phyloP scores from a whole-genome alignment of 2,329 filamentous ascomycete genomes.

The Paracamarosporium sp. region DNA sequence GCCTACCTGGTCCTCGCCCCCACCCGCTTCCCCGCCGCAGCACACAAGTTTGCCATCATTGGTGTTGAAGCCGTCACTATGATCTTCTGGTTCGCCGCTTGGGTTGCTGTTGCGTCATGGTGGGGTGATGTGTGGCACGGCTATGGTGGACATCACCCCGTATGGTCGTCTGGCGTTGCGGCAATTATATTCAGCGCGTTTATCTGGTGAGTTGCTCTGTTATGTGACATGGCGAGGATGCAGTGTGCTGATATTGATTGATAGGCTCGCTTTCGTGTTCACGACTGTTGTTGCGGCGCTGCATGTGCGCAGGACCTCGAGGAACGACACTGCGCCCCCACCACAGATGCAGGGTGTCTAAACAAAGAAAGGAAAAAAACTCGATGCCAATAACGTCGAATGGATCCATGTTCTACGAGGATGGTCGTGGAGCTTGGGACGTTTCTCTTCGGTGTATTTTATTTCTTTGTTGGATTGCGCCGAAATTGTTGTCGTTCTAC shows the following conservation, averaged over 20 bases:
- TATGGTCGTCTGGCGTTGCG: conserved; percentile 67
- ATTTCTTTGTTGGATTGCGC: neutral
- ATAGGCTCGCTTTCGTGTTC: conserved; percentile 59
- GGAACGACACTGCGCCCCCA: conserved; percentile 36
- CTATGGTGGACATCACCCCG: conserved; percentile 54
- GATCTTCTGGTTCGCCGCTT: conserved; percentile 91
- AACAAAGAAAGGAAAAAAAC: neutral
- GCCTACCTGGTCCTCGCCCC: conserved; percentile 76
- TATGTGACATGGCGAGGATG: too few species aligned
- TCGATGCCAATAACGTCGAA: neutral
- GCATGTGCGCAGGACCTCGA: conserved; percentile 52
- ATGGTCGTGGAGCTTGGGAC: neutral
- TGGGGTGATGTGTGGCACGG: conserved; percentile 60
- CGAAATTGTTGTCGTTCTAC: neutral
- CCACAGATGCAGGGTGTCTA: conserved; percentile 46
- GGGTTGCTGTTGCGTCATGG: conserved; percentile 75
- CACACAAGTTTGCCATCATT: conserved; percentile 73
- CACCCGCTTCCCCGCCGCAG: conserved; percentile 62
- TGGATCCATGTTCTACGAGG: neutral
- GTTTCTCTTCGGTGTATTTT: neutral
- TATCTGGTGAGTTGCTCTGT: conserved; percentile 65
- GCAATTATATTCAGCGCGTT: conserved; percentile 73
- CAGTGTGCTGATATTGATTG: conserved; percentile 31
- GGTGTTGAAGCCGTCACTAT: conserved; percentile 75
- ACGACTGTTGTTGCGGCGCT: conserved; percentile 59